These are phyloP conservation scores for Epicoccum sorghinum DNA, from an alignment of 2,329 filamentous ascomycete genomes.

Conservation along the genomic window DNA sequence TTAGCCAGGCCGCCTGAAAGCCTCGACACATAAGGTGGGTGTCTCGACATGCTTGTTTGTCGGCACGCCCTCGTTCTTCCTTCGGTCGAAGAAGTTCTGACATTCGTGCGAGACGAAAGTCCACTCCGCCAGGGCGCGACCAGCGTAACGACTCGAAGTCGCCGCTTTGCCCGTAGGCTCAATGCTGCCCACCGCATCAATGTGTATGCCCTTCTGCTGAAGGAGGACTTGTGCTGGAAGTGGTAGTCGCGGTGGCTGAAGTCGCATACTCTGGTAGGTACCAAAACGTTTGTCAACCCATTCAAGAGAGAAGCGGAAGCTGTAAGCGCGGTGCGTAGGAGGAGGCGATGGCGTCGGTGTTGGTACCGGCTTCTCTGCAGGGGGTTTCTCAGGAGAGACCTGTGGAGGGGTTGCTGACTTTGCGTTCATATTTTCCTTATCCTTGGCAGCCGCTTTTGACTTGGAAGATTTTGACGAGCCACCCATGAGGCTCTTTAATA, in stretches of 20 bases:
- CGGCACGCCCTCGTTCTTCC: conserved; percentile 74
- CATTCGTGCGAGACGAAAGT: conserved; percentile 75
- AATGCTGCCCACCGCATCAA: conserved; percentile 27
- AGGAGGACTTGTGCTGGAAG: conserved; percentile 71
- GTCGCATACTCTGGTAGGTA: conserved; percentile 64
- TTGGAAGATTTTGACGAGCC: conserved; percentile 52
- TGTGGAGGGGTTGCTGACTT: conserved; percentile 16
- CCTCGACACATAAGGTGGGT: conserved; percentile 68
- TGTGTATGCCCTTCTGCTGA: conserved; percentile 47
- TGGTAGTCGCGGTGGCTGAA: conserved; percentile 72
- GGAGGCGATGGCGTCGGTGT: conserved; percentile 54
- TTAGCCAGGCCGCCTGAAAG: conserved; percentile 58
- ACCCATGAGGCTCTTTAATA: conserved; percentile 68
- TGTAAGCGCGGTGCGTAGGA: conserved; percentile 63
- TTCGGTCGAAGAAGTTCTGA: conserved; percentile 79
- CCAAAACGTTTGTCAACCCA: conserved; percentile 65
- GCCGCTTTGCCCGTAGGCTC: conserved; percentile 48
- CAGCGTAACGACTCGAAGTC: conserved; percentile 64
- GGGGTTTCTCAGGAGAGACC: conserved; percentile 3
- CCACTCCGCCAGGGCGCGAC: conserved; percentile 81
- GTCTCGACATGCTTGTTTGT: conserved; percentile 72
- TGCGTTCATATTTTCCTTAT: conserved; percentile 27
- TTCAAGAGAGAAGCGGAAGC: conserved; percentile 77
- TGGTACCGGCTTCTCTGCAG: conserved; percentile 17
- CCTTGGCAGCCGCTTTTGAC: conserved; percentile 44